Evolutionary conservation across 345 rosid species (phyloP).

Genomic region (Salix koriyanagi): DNA sequence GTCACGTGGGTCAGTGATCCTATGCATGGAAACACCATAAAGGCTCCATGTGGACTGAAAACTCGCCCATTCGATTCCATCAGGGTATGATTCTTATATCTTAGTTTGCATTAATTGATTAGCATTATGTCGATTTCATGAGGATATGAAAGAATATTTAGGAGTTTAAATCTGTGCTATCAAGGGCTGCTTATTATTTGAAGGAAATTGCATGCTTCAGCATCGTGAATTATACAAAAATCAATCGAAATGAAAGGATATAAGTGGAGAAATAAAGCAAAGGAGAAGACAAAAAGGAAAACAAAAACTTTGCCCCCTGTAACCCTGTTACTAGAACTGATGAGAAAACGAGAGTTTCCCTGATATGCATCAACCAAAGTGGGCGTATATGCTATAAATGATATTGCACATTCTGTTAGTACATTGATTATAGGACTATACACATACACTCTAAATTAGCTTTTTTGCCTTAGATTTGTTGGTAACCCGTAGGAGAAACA

Average conservation of each 20-base stretch:
- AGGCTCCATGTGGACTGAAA: constrained; percentile 95
- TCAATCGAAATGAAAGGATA: no score
- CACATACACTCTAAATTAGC: not conserved
- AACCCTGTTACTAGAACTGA: no score
- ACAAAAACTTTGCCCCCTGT: no score
- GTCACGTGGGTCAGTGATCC: constrained; percentile 97
- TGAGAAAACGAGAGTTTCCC: not conserved
- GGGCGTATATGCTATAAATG: not conserved
- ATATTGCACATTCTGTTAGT: not conserved
- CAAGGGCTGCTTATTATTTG: not conserved
- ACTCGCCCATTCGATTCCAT: constrained; percentile 92
- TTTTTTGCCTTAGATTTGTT: not conserved
- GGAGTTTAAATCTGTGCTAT: not conserved
- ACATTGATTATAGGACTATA: not conserved
- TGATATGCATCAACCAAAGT: not conserved
- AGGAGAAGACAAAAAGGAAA: no score
- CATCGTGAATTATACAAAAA: not conserved
- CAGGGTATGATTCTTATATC: constrained; percentile 13
- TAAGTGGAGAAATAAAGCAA: not conserved
- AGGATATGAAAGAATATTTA: not conserved
- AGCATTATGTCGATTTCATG: not conserved
- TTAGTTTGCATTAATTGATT: not conserved
- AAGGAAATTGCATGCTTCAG: not conserved
- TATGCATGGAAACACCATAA: constrained; percentile 95
- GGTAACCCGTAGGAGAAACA: not conserved